Conservation (phyloP, 75 land plant genomes). For the Picea glauca region DNA sequence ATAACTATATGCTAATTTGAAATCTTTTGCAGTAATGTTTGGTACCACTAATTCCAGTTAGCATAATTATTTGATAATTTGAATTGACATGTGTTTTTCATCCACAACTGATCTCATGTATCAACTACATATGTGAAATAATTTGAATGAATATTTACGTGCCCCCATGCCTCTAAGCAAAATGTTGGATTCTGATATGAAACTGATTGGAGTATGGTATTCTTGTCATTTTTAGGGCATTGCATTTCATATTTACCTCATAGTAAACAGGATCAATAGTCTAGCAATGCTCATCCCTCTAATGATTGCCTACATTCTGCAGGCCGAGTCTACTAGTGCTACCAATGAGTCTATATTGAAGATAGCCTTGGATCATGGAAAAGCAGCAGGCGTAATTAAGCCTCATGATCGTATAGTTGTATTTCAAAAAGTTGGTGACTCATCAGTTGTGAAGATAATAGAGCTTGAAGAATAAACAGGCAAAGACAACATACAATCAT, state of each 20-base stretch:
- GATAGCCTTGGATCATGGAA: conserved; percentile 48
- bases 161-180: not conserved
- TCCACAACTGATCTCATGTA: not conserved
- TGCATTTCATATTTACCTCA: not conserved
- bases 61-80: not conserved
- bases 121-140: not conserved
- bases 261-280: not conserved
- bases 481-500: not conserved
- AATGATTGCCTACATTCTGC: not conserved
- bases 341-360: conserved; percentile 39
- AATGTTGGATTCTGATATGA: not conserved
- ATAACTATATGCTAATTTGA: not conserved
- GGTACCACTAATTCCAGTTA: not conserved
- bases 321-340: conserved; percentile 22
- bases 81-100: not conserved
- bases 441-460: conserved; percentile 53
- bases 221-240: not conserved
- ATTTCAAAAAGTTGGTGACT: conserved; percentile 58
- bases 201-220: not conserved
- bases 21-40: not conserved
- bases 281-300: not conserved
- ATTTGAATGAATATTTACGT: not conserved
- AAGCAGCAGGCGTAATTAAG: conserved; percentile 40
- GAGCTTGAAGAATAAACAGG: conserved; percentile 23
- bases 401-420: conserved; percentile 51